These are phyloP conservation scores for Seiridium cupressi DNA, from an alignment of 2,329 filamentous ascomycete genomes.

Conservation along the genomic window DNA sequence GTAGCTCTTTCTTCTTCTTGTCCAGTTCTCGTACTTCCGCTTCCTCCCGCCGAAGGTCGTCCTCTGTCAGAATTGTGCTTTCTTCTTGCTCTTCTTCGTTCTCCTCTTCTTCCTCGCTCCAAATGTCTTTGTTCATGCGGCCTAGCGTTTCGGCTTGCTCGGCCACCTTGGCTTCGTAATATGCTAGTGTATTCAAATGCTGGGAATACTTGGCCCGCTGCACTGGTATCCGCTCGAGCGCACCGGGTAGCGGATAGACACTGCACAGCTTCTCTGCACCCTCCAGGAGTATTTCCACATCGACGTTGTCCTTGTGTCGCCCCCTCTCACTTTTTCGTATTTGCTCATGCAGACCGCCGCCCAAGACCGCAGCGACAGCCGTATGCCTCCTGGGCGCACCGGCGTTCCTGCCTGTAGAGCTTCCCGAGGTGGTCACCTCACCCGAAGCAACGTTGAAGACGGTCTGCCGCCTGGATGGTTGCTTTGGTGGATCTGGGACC, in stretches of 20 bases:
- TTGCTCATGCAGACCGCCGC: slow-evolving; percentile 80
- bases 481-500: slow-evolving; percentile 43
- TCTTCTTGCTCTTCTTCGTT: slow-evolving; percentile 29
- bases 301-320: slow-evolving; percentile 66
- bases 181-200: slow-evolving; percentile 70
- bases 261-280: slow-evolving; percentile 88
- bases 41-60: slow-evolving; percentile 68
- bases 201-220: slow-evolving; percentile 71
- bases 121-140: slow-evolving; percentile 66
- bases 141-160: slow-evolving; percentile 74
- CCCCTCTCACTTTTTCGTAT: slow-evolving; percentile 60
- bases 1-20: slow-evolving; percentile 53
- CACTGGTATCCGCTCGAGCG: slow-evolving; percentile 70
- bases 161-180: slow-evolving; percentile 77
- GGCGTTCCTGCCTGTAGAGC: slow-evolving; percentile 39
- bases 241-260: slow-evolving; percentile 82
- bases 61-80: slow-evolving; percentile 58
- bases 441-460: slow-evolving; percentile 65
- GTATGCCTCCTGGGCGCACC: slow-evolving; percentile 68
- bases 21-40: slow-evolving; percentile 61
- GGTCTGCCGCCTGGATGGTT: slow-evolving; percentile 53
- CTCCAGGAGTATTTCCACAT: slow-evolving; percentile 79
- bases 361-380: slow-evolving; percentile 85
- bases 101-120: slow-evolving; percentile 53
- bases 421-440: slow-evolving; percentile 56